Evolutionary conservation across 176 grass and related monocot species (phyloP).

Genomic region (Carex myosuroides): DNA sequence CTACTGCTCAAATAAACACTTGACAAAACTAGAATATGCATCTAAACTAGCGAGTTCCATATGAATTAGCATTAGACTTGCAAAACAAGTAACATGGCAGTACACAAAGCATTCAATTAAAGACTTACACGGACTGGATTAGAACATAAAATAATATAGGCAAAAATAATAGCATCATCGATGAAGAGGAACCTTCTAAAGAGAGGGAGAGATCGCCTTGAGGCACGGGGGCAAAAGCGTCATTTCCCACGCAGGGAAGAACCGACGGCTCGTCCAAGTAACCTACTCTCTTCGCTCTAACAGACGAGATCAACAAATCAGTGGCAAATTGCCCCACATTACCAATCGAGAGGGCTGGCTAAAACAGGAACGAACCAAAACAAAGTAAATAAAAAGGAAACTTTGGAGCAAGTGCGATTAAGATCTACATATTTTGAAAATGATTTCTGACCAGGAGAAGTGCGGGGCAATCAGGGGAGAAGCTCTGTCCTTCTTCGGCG

Average conservation of each 20-base stretch:
- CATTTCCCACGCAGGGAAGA: constrained; percentile 78
- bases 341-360: constrained; percentile 92
- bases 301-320: constrained; percentile 66
- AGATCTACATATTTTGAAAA: neutral
- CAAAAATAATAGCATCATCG: neutral
- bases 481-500: constrained; percentile 39
- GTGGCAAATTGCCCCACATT: constrained; percentile 94
- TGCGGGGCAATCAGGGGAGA: constrained; percentile 50
- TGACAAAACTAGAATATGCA: neutral
- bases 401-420: neutral
- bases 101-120: neutral
- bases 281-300: constrained; percentile 50
- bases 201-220: constrained; percentile 69
- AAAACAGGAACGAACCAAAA: constrained; percentile 11
- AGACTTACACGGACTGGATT: neutral
- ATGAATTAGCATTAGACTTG: neutral
- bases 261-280: constrained; percentile 75
- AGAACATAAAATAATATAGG: neutral
- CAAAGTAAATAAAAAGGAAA: neutral
- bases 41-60: neutral
- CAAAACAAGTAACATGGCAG: neutral
- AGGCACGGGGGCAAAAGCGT: constrained; percentile 66
- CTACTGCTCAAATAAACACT: neutral
- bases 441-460: constrained; percentile 51
- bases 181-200: constrained; percentile 47